Evolutionary conservation across 1,284 basidiomycete genomes (phyloP).

Genomic region (Thecaphora frezii): DNA sequence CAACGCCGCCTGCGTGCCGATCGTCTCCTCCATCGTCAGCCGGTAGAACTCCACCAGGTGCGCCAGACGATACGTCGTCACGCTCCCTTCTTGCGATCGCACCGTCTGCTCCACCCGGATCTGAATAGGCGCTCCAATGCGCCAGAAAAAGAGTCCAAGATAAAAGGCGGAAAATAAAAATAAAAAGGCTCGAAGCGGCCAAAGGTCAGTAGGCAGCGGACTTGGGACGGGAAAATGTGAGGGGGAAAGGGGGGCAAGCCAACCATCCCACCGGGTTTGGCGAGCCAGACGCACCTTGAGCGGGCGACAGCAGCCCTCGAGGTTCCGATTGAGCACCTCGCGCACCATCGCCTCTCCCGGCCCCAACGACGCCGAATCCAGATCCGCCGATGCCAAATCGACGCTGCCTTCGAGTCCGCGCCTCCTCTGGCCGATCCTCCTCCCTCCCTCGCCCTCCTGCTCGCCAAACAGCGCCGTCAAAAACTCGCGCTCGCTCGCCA

Average conservation of each 20-base stretch:
- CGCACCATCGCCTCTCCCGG: constrained; percentile 61
- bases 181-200: no score
- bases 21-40: constrained; percentile 85
- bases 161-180: no score
- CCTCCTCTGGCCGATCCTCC: constrained; percentile 30
- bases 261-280: constrained; percentile 5
- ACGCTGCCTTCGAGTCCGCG: constrained; percentile 40
- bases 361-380: constrained; percentile 9
- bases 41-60: constrained; percentile 93
- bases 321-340: constrained; percentile 77
- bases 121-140: constrained; percentile 62
- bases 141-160: no score
- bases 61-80: constrained; percentile 85
- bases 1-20: constrained; percentile 77
- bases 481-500: constrained; percentile 86
- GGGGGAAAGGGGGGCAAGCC: no score
- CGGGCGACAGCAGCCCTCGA: constrained; percentile 82
- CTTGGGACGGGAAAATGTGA: no score
- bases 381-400: constrained; percentile 22
- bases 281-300: constrained; percentile 13
- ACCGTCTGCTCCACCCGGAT: constrained; percentile 88
- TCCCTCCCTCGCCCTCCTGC: constrained; percentile 62
- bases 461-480: constrained; percentile 39
- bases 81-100: constrained; percentile 85
- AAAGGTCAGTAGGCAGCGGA: no score